A percentile compares a stretch with the other conserved stretches of the same genome.
Conservation (phyloP, 257 asterid genomes). For the Henckelia pumila region DNA sequence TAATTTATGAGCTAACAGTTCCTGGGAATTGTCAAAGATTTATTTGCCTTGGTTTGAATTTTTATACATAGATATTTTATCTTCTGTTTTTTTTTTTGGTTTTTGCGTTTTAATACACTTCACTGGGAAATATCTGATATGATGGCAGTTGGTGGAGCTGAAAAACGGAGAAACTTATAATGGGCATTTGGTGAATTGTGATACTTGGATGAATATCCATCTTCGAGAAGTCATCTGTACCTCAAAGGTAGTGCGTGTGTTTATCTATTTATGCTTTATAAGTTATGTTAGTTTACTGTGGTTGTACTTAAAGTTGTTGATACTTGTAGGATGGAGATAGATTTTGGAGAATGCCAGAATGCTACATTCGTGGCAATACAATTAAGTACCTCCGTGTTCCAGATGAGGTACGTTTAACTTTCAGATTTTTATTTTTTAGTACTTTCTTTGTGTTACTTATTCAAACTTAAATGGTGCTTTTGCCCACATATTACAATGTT, state of each 20-base stretch:
- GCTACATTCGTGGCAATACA: constrained; percentile 22
- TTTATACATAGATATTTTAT: background rate
- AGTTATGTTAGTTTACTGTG: background rate
- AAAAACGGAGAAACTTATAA: constrained; percentile 72
- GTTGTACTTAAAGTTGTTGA: constrained; percentile 2
- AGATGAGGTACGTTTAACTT: constrained; percentile 46
- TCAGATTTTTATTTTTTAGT: background rate
- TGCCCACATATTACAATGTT: background rate
- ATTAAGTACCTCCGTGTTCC: constrained; percentile 47
- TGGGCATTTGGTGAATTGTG: constrained; percentile 67
- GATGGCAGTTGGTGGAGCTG: constrained; percentile 58
- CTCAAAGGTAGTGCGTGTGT: constrained; percentile 41
- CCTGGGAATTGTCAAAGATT: background rate
- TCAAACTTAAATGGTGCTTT: background rate
- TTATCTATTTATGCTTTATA: background rate
- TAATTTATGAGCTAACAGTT: background rate
- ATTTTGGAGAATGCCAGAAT: constrained; percentile 56
- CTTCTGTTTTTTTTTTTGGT: too few relatives aligned
- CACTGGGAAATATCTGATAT: background rate
- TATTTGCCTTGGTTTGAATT: background rate
- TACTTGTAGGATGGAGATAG: constrained; percentile 60
- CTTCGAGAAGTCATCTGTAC: constrained; percentile 75
- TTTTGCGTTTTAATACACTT: background rate
- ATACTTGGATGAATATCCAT: constrained; percentile 78
- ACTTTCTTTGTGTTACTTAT: background rate